phyloP scores from a whole-genome alignment of 2,329 filamentous ascomycete species.

The Cladosporium sp. region DNA sequence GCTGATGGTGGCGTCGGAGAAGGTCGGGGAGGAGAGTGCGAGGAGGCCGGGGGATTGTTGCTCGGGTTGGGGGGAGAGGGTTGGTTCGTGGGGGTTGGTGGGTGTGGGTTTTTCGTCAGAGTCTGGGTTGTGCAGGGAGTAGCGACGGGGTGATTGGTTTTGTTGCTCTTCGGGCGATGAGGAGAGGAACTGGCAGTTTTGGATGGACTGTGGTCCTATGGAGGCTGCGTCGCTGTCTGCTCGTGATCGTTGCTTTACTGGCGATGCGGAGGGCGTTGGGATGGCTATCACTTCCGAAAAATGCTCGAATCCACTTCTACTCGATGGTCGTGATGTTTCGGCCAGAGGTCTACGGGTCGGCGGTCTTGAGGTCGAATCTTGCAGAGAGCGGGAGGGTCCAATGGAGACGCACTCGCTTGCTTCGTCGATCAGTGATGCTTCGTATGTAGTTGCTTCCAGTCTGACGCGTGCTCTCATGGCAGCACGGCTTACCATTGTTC shows the following conservation, averaged over 20 bases:
- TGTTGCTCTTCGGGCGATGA: conserved; percentile 14
- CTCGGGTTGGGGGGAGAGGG: conserved; percentile 5
- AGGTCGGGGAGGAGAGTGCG: conserved; percentile 29
- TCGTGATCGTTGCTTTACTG: not conserved
- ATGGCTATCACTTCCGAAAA: conserved; percentile 10
- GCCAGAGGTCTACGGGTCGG: not conserved
- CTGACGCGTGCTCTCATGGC: conserved; percentile 3
- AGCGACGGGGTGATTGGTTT: conserved; percentile 17
- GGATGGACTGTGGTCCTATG: conserved; percentile 6
- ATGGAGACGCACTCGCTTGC: conserved; percentile 1
- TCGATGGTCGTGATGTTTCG: not conserved
- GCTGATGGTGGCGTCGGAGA: conserved; percentile 30
- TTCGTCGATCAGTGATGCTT: conserved; percentile 7
- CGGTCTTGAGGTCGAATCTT: not conserved
- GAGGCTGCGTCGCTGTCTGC: conserved; percentile 3
- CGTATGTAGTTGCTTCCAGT: conserved; percentile 3
- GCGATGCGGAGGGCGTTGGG: not conserved
- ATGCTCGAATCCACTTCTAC: not conserved
- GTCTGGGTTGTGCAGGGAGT: conserved; percentile 17
- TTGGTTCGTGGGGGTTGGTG: conserved; percentile 8
- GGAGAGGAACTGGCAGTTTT: conserved; percentile 11
- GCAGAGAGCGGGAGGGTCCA: not conserved
- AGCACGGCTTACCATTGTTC: conserved; percentile 6
- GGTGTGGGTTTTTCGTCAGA: conserved; percentile 15
- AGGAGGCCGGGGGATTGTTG: conserved; percentile 14